These are phyloP conservation scores for Ephemerocybe angulata DNA, from an alignment of 768 basidiomycete genomes.

Conservation along the genomic window DNA sequence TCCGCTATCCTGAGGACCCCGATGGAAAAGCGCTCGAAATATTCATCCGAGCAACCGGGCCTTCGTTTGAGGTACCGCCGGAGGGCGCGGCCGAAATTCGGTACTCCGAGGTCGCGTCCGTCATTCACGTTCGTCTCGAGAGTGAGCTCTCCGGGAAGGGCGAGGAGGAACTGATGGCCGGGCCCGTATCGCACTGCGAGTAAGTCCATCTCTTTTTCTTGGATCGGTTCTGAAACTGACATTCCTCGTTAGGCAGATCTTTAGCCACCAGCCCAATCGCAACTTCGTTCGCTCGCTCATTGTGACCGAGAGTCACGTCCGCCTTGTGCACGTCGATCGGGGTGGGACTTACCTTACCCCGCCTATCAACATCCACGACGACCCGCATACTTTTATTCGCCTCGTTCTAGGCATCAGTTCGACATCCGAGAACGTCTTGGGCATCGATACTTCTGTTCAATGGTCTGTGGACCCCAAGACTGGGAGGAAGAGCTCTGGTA, in stretches of 20 bases:
- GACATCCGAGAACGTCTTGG: not conserved
- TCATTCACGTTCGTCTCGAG: no score
- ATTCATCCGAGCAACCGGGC: no score
- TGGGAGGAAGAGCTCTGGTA: not conserved
- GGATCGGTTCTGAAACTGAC: no score
- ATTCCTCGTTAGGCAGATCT: not conserved
- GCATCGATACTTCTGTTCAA: not conserved
- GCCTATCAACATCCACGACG: not conserved
- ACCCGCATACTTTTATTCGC: not conserved
- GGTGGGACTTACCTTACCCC: not conserved
- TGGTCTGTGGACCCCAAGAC: not conserved
- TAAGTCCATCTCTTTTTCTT: no score
- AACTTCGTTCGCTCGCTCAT: not conserved
- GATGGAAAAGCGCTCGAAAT: no score
- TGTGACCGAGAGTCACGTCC: not conserved
- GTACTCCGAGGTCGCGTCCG: no score
- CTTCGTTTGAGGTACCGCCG: no score
- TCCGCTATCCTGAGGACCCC: no score
- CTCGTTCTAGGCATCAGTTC: not conserved
- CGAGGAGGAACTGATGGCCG: no score
- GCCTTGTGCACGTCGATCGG: not conserved
- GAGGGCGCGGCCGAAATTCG: no score
- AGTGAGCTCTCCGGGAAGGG: no score
- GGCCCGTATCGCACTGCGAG: no score
- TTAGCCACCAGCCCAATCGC: not conserved